These are phyloP conservation scores for Viridothelium virens DNA, from an alignment of 495 filamentous ascomycete genomes.

Conservation along the genomic window DNA sequence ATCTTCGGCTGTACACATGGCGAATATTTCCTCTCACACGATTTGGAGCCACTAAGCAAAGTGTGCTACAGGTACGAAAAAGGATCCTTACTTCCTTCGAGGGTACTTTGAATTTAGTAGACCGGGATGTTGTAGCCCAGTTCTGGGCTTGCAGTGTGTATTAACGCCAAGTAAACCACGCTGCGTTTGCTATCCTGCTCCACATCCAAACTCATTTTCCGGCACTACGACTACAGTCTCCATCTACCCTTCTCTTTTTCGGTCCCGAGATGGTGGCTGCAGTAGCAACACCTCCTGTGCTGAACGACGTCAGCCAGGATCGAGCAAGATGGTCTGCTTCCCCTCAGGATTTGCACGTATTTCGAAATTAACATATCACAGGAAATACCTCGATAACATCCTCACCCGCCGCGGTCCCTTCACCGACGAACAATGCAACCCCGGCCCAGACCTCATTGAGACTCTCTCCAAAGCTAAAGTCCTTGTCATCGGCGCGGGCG, in stretches of 20 bases:
- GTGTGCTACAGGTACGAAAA: no score
- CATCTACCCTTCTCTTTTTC: neutral
- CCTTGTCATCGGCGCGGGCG: constrained; percentile 83
- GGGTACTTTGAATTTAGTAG: no score
- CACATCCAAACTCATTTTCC: neutral
- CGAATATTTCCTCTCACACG: no score
- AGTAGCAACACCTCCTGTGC: neutral
- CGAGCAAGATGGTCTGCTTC: neutral
- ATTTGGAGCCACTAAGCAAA: no score
- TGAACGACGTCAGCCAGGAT: neutral
- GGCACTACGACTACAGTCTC: neutral
- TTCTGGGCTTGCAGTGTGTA: no score
- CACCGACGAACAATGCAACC: constrained; percentile 60
- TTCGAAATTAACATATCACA: neutral
- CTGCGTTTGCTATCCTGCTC: no score
- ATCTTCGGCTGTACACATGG: no score
- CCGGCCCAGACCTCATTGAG: constrained; percentile 54
- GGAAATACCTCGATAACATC: constrained; percentile 67
- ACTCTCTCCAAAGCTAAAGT: constrained; percentile 60
- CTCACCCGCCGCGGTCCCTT: constrained; percentile 69
- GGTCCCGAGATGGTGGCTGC: neutral
- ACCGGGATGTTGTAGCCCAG: no score
- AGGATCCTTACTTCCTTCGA: no score
- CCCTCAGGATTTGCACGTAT: neutral
- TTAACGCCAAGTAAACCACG: no score